These are phyloP conservation scores for Blastosporella zonata DNA, from an alignment of 1,284 basidiomycete species.

Conservation along the genomic window DNA sequence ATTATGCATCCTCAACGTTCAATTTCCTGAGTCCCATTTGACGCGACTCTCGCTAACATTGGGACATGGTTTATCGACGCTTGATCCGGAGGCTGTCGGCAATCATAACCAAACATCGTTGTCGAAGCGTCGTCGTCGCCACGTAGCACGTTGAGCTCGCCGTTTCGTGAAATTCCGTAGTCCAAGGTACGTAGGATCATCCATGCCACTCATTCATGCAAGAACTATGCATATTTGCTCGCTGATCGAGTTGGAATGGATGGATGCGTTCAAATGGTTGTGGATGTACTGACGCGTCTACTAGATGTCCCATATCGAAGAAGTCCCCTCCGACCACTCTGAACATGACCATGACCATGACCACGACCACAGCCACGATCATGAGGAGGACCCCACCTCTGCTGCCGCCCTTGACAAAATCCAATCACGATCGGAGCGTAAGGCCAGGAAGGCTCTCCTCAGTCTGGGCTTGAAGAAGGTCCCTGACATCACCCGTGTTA, in stretches of 20 bases:
- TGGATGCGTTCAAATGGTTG: slow-evolving; percentile 23
- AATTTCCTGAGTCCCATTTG: neutral
- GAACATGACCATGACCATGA: slow-evolving; percentile 53
- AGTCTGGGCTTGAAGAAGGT: slow-evolving; percentile 90
- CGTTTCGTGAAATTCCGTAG: slow-evolving; percentile 19
- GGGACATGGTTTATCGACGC: slow-evolving; percentile 11
- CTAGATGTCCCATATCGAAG: slow-evolving; percentile 81
- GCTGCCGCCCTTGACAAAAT: slow-evolving; percentile 88
- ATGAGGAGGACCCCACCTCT: slow-evolving; percentile 80
- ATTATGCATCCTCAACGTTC: slow-evolving; percentile 13
- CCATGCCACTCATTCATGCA: slow-evolving; percentile 7
- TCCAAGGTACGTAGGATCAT: slow-evolving; percentile 22
- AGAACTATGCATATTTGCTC: neutral
- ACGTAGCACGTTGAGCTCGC: slow-evolving; percentile 34
- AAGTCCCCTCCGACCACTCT: slow-evolving; percentile 75
- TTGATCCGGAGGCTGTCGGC: slow-evolving; percentile 20
- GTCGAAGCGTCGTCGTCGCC: slow-evolving; percentile 21
- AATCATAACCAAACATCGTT: slow-evolving; percentile 28
- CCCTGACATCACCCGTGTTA: slow-evolving; percentile 91
- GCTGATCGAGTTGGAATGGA: slow-evolving; percentile 5
- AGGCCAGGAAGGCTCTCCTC: slow-evolving; percentile 87
- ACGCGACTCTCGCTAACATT: neutral
- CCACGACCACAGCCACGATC: slow-evolving; percentile 50
- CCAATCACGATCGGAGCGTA: slow-evolving; percentile 88
- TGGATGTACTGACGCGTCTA: slow-evolving; percentile 36